These are phyloP conservation scores for Aegilops umbellulata DNA, from an alignment of 176 grass and related monocot genomes.

Conservation along the genomic window DNA sequence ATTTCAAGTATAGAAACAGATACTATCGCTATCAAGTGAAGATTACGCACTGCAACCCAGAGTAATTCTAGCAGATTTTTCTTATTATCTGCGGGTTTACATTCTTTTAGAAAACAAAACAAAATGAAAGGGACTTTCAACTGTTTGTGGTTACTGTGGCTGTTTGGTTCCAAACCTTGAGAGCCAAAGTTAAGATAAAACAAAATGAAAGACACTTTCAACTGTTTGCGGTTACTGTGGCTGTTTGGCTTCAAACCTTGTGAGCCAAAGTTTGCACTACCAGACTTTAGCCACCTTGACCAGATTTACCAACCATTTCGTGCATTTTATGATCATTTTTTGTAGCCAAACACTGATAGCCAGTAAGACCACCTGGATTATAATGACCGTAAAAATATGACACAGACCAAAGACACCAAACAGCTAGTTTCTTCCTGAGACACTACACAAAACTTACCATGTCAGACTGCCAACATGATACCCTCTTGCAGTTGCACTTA, in stretches of 20 bases:
- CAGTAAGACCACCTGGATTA: neutral
- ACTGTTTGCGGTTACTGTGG: neutral
- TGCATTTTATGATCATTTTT: neutral
- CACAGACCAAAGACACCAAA: slow-evolving; percentile 4
- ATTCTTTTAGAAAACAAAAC: neutral
- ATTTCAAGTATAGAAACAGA: neutral
- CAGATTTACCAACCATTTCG: neutral
- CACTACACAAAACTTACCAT: neutral
- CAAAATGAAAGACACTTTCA: neutral
- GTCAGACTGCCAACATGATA: neutral
- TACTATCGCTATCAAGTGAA: neutral
- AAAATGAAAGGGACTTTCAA: neutral
- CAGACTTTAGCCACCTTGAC: neutral
- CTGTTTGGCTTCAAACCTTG: neutral
- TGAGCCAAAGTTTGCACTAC: neutral
- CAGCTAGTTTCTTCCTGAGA: neutral
- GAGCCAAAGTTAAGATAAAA: neutral
- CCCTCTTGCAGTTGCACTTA: neutral
- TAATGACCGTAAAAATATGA: neutral
- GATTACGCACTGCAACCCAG: neutral
- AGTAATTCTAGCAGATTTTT: slow-evolving; percentile 1
- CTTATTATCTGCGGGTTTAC: neutral
- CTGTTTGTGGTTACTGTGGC: neutral
- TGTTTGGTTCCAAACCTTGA: neutral
- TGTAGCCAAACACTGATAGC: neutral